These are phyloP conservation scores for Penicillium sp. DNA, from an alignment of 2,329 filamentous ascomycete species.

Conservation along the genomic window DNA sequence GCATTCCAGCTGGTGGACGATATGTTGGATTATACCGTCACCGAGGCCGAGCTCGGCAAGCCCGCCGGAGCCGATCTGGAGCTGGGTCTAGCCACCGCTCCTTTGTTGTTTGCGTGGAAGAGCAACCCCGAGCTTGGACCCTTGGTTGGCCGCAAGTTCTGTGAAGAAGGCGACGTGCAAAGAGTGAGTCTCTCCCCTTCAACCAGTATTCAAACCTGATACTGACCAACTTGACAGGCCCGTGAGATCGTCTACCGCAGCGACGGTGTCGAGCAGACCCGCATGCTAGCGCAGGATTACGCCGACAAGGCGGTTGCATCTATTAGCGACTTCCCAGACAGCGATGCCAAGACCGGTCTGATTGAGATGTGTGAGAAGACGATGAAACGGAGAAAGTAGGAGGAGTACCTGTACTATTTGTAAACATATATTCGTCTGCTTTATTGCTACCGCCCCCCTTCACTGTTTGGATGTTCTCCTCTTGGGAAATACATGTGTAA, in stretches of 20 bases:
- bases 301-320: conserved; percentile 79
- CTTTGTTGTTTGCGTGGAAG: conserved; percentile 93
- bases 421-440: conserved; percentile 19
- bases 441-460: conserved; percentile 6
- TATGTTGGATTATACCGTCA: conserved; percentile 93
- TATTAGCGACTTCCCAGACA: conserved; percentile 82
- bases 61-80: conserved; percentile 92
- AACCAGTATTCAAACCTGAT: neutral
- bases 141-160: conserved; percentile 88
- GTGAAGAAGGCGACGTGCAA: conserved; percentile 73
- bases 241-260: conserved; percentile 77
- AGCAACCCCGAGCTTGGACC: conserved; percentile 76
- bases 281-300: conserved; percentile 85
- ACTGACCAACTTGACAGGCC: conserved; percentile 56
- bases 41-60: conserved; percentile 80
- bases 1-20: conserved; percentile 98
- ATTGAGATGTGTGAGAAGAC: conserved; percentile 93
- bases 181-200: conserved; percentile 56
- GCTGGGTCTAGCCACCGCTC: conserved; percentile 87
- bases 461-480: conserved; percentile 9
- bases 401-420: conserved; percentile 10
- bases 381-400: conserved; percentile 75
- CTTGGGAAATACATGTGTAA: conserved; percentile 18
- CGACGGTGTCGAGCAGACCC: conserved; percentile 86
- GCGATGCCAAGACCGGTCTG: conserved; percentile 86